Evolutionary conservation across 495 filamentous ascomycete species (phyloP), one percentile per base, ranked within the genome.

Genomic region (Hyaloscypha hepaticicola): DNA sequence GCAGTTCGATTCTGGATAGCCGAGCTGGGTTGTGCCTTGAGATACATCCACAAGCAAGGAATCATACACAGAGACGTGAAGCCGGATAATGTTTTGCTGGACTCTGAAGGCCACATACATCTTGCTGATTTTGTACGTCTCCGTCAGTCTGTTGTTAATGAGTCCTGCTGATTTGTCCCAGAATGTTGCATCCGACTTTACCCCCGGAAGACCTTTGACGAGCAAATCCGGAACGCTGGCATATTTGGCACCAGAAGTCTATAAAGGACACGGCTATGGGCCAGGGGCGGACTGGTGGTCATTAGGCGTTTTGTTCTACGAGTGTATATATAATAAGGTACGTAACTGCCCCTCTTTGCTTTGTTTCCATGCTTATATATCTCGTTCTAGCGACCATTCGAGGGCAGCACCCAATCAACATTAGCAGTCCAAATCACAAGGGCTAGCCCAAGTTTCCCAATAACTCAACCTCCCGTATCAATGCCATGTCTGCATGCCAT

Each of bases 271-370:
- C 45, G 95, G 94, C 9, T 99, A 99, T 70, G 83, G 85, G 60
- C 85, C 83, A 25, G 91, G 95, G 70, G 93, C 96, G 14, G 95
- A 99, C 76, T 99, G 95, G 95, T 99, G 95, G 95, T 97, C 94
- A 16, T 74, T 99, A 26, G 95, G 95, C 33, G 95, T 99, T 52
- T 86, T 94, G 2, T 97, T 98, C 75, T 99, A 97, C 76, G 95
- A 99, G 77, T 97, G 95, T 82, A 96, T 99, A 55, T 99, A 97
- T 78, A 97, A 95, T 77, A 98, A 96, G 88, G 93, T 94, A 78
- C 57, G 84, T 72, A 52, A 16, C 27, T 27, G 7, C 29, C n/a
- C 27, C 33, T 4, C 50, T 38, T 25, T 28, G 3, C 1, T 27
- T 28, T 60, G 55, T 41, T 50, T 62, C 59, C 45, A 60, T 34